Conservation (phyloP, 306 rosid genomes). For the Citrullus mucosospermus region DNA sequence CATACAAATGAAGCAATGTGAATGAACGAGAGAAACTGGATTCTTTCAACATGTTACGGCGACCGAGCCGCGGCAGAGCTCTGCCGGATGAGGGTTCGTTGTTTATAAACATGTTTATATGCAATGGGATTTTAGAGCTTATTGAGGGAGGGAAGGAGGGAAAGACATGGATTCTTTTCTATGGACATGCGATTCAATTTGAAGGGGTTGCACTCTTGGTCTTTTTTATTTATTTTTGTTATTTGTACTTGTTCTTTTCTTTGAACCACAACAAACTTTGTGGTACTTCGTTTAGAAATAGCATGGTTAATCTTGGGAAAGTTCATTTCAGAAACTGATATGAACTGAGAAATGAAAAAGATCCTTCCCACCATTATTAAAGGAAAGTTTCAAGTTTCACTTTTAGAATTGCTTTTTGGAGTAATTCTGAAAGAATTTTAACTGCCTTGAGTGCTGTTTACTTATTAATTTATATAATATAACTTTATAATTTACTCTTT, state of each 20-base stretch:
- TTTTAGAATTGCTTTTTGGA: background rate
- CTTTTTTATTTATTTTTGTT: background rate
- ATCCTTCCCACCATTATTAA: background rate
- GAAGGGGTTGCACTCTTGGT: background rate
- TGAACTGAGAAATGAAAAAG: background rate
- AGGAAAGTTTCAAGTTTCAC: background rate
- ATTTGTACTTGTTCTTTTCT: background rate
- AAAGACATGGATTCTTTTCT: background rate
- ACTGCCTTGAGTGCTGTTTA: background rate
- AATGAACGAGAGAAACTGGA: background rate
- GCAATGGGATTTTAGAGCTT: background rate
- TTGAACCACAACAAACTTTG: background rate
- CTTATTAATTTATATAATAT: no score
- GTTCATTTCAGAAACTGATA: background rate
- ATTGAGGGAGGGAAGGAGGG: background rate
- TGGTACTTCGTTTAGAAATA: background rate
- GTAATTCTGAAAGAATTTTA: background rate
- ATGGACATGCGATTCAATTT: background rate
- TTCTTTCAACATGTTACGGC: background rate
- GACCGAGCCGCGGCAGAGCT: background rate
- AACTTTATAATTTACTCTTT: background rate
- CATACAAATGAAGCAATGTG: slow-evolving; percentile 9
- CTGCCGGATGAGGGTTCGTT: background rate
- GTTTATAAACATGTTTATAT: background rate
- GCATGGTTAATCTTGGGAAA: background rate